phyloP scores from a whole-genome alignment of 192 early-diverging fungal genomes.

The Podila clonocystis region DNA sequence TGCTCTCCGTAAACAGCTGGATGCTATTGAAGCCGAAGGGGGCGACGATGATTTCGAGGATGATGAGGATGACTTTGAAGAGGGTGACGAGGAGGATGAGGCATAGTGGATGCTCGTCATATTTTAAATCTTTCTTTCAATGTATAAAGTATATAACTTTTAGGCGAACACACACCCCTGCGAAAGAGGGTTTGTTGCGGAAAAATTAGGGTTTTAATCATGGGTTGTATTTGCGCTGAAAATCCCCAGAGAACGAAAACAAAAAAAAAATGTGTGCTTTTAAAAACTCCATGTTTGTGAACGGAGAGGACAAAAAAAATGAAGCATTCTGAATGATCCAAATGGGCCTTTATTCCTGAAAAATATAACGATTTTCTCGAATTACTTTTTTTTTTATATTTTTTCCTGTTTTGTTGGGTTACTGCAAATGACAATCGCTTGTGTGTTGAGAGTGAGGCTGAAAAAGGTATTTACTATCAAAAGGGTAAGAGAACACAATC shows the following conservation, averaged over 20 bases:
- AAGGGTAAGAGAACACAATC: background rate
- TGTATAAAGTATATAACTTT: too few relatives aligned
- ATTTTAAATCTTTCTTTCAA: too few relatives aligned
- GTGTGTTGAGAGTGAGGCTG: background rate
- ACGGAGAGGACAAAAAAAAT: too few relatives aligned
- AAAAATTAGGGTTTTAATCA: too few relatives aligned
- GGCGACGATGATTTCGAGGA: constrained; percentile 18
- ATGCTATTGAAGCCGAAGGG: constrained; percentile 52
- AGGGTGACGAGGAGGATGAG: constrained; percentile 9
- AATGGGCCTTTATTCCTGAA: background rate
- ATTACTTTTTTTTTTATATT: constrained; percentile 1
- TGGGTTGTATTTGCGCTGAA: too few relatives aligned
- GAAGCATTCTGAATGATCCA: too few relatives aligned
- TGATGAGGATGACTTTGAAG: constrained; percentile 7
- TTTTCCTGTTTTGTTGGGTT: background rate
- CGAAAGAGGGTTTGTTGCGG: too few relatives aligned
- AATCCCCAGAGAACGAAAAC: too few relatives aligned
- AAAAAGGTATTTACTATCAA: background rate
- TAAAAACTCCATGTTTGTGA: too few relatives aligned
- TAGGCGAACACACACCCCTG: too few relatives aligned
- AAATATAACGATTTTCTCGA: background rate
- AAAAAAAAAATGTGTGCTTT: too few relatives aligned
- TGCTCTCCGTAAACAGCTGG: constrained; percentile 51
- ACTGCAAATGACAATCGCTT: background rate
- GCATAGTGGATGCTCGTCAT: too few relatives aligned